A percentile compares a stretch with the other conserved stretches of the same genome.
These are phyloP conservation scores for Arthrobotrys entomopaga DNA, from an alignment of 2,329 filamentous ascomycete species.

Conservation along the genomic window DNA sequence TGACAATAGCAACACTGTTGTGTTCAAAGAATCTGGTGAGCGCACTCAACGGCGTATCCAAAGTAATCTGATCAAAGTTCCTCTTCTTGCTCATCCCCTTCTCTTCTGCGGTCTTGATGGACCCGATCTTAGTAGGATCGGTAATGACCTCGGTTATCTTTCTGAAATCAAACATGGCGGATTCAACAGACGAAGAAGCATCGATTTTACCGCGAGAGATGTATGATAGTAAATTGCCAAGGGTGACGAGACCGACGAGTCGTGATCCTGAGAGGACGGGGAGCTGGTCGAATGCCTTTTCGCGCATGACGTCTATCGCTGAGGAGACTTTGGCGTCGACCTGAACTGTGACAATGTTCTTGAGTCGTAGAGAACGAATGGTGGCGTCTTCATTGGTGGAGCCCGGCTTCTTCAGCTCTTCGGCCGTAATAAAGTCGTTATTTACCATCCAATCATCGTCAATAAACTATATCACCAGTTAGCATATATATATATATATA, in stretches of 20 bases:
- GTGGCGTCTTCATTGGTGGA: constrained; percentile 77
- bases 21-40: constrained; percentile 96
- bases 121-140: constrained; percentile 76
- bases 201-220: constrained; percentile 84
- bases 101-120: constrained; percentile 58
- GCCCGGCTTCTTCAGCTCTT: constrained; percentile 61
- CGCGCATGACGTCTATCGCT: constrained; percentile 97
- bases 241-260: constrained; percentile 90
- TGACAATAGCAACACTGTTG: constrained; percentile 96
- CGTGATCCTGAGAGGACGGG: constrained; percentile 80
- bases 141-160: constrained; percentile 88
- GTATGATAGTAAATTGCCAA: constrained; percentile 92
- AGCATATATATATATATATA: constrained; percentile 2
- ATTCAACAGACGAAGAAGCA: constrained; percentile 76
- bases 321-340: constrained; percentile 78
- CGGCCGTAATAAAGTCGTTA: constrained; percentile 82
- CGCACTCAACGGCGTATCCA: constrained; percentile 83
- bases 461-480: constrained; percentile 72
- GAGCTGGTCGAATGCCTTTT: constrained; percentile 97
- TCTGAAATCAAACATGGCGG: constrained; percentile 97
- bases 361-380: constrained; percentile 83
- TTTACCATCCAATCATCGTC: constrained; percentile 99
- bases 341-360: constrained; percentile 88
- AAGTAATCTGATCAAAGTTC: constrained; percentile 92
- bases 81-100: constrained; percentile 65